Evolutionary conservation across 345 rosid genomes (phyloP), one percentile per base, ranked within the genome.

Genomic region (Pistacia integerrima): DNA sequence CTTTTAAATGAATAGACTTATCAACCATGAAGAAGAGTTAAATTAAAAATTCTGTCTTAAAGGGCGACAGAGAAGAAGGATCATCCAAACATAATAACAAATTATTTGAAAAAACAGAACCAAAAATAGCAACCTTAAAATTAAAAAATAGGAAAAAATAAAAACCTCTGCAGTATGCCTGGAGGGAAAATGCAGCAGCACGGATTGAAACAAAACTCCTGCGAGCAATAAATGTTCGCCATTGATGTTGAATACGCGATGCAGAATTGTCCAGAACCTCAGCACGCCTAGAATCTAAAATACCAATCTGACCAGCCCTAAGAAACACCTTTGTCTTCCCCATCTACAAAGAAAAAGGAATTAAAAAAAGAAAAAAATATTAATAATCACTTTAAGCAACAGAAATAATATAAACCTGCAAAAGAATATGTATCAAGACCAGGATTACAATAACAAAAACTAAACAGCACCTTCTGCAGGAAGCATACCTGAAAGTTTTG

Each of bases 251-350:
- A 80, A 96, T 89, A 69, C 84, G 57, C 85, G 86, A 90, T 66
- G 97, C 93, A 84, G 99, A 89, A 84, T 68, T 78, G 77, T 96
- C 94, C 75, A 96, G 89, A 82, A 92, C 92, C 91, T 92, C 97
- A 64, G 97, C 88, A 69, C 99, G 86, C 64, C 83, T 91, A 7
- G 89, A 84, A 80, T 96, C 98, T 74, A 96, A 89, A 78, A 88
- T 81, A 56, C 98, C 99, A 83, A 96, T 93, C 85, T 96, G 98
- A 78, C 99, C 97, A 81, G 98, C 94, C 84, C 99, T 89, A 57
- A 96, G 97, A 83, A 92, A 96, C 61, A 96, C 99, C 84, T 93
- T 96, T 63, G 91, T 91, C 88, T 77, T 89, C n/a, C 99, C 99
- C 83, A 93, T 80, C 99, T 96, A 88, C 82, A 83, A 49, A 30